Percentiles rank a stretch among this genome's conserved stretches.
Evolutionary conservation across 305 asterid genomes (phyloP).

Genomic region (Withania somnifera): DNA sequence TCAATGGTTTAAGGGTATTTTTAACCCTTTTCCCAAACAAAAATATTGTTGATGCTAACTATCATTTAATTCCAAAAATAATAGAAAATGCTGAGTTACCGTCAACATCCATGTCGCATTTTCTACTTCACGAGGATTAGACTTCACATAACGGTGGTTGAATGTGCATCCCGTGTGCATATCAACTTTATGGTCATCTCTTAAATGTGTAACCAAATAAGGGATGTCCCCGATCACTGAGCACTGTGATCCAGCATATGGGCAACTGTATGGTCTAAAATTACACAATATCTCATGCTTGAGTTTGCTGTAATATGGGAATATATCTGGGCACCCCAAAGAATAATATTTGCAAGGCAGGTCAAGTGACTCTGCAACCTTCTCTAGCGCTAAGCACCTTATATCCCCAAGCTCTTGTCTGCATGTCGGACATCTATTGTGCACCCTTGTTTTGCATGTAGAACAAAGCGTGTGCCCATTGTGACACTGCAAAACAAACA

Average conservation of each 20-base stretch:
- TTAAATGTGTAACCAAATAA: conserved; percentile 6
- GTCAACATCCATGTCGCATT: conserved; percentile 67
- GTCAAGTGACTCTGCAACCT: conserved; percentile 52
- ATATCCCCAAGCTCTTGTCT: conserved; percentile 67
- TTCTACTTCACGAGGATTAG: conserved; percentile 61
- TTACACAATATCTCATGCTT: conserved; percentile 48
- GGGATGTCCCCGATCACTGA: conserved; percentile 48
- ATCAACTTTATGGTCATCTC: conserved; percentile 16
- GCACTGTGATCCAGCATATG: conserved; percentile 63
- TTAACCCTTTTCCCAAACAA: too few species aligned
- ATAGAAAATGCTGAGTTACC: conserved; percentile 18
- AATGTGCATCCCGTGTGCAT: conserved; percentile 62
- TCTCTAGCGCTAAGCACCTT: conserved; percentile 50
- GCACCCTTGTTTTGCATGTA: conserved; percentile 57
- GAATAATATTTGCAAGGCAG: conserved; percentile 37
- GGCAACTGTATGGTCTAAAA: conserved; percentile 56
- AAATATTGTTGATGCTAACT: not conserved
- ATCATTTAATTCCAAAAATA: not conserved
- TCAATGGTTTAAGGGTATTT: too few species aligned
- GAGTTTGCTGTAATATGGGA: conserved; percentile 52
- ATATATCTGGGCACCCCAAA: conserved; percentile 44
- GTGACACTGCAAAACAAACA: conserved; percentile 33
- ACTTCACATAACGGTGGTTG: conserved; percentile 63
- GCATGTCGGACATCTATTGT: conserved; percentile 53
- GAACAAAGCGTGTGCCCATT: conserved; percentile 62